These are phyloP conservation scores for Magnaporthiopsis incrustans DNA, from an alignment of 2,329 filamentous ascomycete genomes.

Conservation along the genomic window DNA sequence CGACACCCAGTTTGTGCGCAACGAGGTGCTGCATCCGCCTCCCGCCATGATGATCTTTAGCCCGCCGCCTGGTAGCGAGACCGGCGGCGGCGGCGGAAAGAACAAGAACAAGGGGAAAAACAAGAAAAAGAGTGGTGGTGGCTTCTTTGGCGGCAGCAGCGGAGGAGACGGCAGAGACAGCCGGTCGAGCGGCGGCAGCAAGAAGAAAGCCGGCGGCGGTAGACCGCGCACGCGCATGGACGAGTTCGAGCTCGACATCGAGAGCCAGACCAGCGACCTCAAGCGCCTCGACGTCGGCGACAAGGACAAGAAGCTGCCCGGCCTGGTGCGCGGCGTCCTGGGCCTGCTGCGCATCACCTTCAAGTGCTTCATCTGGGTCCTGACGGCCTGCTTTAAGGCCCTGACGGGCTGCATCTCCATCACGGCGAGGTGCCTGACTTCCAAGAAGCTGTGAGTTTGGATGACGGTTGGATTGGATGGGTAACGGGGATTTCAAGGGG, in stretches of 20 bases:
- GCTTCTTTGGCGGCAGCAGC: constrained; percentile 12
- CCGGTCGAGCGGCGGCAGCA: constrained; percentile 13
- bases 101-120: constrained; percentile 8
- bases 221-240: constrained; percentile 32
- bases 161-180: not conserved
- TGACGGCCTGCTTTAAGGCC: constrained; percentile 48
- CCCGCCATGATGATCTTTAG: constrained; percentile 27
- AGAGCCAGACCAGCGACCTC: constrained; percentile 48
- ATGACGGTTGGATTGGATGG: not conserved
- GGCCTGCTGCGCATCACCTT: constrained; percentile 45
- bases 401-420: constrained; percentile 40
- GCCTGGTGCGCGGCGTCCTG: constrained; percentile 37
- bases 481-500: too few relatives aligned
- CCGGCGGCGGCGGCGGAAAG: constrained; percentile 15
- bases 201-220: constrained; percentile 8
- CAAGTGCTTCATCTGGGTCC: constrained; percentile 50
- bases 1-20: constrained; percentile 43
- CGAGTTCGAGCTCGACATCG: constrained; percentile 53
- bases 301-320: constrained; percentile 43
- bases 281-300: constrained; percentile 33
- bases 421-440: constrained; percentile 41
- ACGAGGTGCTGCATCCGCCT: constrained; percentile 53
- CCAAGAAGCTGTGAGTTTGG: constrained; percentile 28
- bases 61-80: constrained; percentile 9
- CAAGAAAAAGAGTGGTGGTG: not conserved